phyloP scores from a whole-genome alignment of 306 rosid genomes.

The Chamaecrista fasciculata region DNA sequence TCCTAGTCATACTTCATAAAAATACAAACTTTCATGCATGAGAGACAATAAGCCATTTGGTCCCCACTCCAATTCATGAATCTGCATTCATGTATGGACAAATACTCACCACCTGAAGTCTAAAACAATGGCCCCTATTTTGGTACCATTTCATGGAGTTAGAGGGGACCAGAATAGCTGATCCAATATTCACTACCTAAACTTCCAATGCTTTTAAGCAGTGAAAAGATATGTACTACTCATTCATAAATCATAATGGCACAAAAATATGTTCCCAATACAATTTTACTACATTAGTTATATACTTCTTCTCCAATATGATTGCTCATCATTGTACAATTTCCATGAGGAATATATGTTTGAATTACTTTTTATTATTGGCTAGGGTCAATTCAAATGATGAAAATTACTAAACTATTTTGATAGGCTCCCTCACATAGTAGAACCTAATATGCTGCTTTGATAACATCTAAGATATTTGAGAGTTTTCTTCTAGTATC shows the following conservation, averaged over 20 bases:
- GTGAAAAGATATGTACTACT: background rate
- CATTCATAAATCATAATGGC: background rate
- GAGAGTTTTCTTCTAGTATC: no score
- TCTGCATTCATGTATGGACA: constrained; percentile 24
- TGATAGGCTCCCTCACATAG: no score
- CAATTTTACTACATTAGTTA: background rate
- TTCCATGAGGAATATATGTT: no score
- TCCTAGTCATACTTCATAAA: constrained; percentile 31
- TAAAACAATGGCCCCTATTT: background rate
- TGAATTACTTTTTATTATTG: no score
- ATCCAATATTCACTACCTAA: background rate
- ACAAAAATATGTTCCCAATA: background rate
- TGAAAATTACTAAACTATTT: no score
- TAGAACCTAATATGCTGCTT: no score
- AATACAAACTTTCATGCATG: constrained; percentile 27
- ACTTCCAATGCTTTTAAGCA: no score
- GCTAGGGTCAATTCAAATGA: no score
- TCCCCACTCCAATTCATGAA: constrained; percentile 32
- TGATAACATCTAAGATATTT: no score
- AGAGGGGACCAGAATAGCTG: constrained; percentile 40
- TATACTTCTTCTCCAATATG: background rate
- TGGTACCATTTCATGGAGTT: constrained; percentile 25
- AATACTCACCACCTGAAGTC: constrained; percentile 10
- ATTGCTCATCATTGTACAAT: constrained; percentile 2
- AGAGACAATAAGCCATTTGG: constrained; percentile 28